Base-by-base conservation (phyloP, 1,284 basidiomycete genomes). In the Ustilago trichophora region DNA sequence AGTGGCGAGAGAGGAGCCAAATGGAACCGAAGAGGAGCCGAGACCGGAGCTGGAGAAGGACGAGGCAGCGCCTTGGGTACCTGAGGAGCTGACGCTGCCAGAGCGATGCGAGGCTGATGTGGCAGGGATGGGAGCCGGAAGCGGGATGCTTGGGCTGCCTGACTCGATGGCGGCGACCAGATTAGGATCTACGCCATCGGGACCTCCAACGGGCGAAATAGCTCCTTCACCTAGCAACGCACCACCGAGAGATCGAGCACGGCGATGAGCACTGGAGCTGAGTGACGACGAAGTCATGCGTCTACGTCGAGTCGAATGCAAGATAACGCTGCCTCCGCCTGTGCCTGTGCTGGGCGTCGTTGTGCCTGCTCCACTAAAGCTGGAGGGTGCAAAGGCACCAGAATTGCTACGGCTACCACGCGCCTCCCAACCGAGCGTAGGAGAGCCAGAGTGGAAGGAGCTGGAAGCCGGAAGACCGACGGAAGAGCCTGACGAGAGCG, bases 171-270 rank as follows among this genome's bases (percentile, higher is more conserved):
- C 78, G 10, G 78, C 78, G 6, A 80, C 70, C 10, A 80, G 55
- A 13, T 71, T 70, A 0, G 78, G 78, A 53, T 80, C 78, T 10
- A 80, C 77, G 19, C 78, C 78, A 25, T 80, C 78, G 6, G 78
- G 76, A 7, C 78, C 78, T 29, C 78, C 78, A 12, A 80, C 59
- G 6, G 78, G 72, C 31, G 78, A 75, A 37, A 70, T 44, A 19
- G 63, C 54, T 21, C 67, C 58, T 32, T 71, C 70, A 13, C 71
- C 65, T 7, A 77, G 53, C 24, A 75, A 48, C 10, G 56, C 59
- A 15, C 72, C 75, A 18, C 73, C 75, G 10, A 78, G 64, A 6
- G 78, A 80, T n/a, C 73, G 67, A 11, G 77, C 71, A 27, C 78
- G 67, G 6, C 78, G 70, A 62, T 80, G 78, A 19, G 62, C 55